Base-by-base conservation (phyloP, 2,329 filamentous ascomycete species). In the Verticillium alfalfae region DNA sequence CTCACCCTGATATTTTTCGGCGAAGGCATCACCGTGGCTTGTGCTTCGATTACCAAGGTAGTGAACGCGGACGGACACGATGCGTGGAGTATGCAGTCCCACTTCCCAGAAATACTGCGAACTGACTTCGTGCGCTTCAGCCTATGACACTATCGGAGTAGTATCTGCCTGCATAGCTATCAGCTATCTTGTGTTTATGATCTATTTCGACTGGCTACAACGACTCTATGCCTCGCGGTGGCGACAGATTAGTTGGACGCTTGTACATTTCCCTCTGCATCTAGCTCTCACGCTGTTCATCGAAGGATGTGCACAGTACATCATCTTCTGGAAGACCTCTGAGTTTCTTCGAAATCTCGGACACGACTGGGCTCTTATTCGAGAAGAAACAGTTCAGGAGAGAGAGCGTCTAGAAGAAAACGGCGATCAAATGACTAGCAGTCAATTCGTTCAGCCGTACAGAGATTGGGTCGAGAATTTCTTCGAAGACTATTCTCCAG, bases 1-100 rank as follows among this genome's bases (percentile, higher is more conserved):
- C 75, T 89, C 60, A 89, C 87, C 0, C 77, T 89, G 57, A 88
- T 89, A 63, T 85, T 90, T 61, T 81, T 89, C 62, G 87, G 87
- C 15, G 87, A 89, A 67, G 86, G 86, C 58, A 86, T 88, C 41
- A 81, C 84, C n/a, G 75, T 88, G 6, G 73, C 75, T 16, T 59
- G 58, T 12, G 58, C 41, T 6, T 38, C 41, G 8, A 54, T 55
- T 45, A 59, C 58, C 15, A 34, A 59, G 13, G 49, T 59, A 7
- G 41, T 59, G 10, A 34, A 38, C 4, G 41, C 49, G 3, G 45
- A 52, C 18, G 58, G 58, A 34, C 74, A 76, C 0, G 73, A 75
- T 57, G 67, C 71, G 3, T 81, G 71, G 79, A 76, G 71, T 78
- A 72, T 62, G 69, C 65, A 2, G 7, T 3, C 8, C 45, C 13